Percentiles rank a stretch among this genome's conserved stretches.
phyloP scores from a whole-genome alignment of 1,284 basidiomycete genomes.

The Ganoderma leucocontextum region DNA sequence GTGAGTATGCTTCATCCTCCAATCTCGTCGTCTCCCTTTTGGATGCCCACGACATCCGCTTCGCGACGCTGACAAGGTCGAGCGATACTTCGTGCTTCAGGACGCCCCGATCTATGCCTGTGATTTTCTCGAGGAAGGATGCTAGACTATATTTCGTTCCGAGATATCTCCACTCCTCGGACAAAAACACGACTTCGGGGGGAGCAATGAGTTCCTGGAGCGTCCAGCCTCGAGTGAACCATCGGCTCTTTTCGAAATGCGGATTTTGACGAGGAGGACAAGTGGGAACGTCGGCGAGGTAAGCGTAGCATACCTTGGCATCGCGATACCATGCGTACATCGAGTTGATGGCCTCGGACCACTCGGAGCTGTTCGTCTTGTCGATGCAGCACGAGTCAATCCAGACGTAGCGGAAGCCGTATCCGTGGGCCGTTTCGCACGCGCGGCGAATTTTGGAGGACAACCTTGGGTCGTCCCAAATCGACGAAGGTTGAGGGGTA shows the following conservation, averaged over 20 bases:
- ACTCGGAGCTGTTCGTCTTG: neutral
- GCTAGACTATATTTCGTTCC: neutral
- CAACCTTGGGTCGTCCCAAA: constrained; percentile 3
- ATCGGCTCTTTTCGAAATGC: neutral
- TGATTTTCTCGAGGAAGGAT: neutral
- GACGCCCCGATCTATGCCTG: neutral
- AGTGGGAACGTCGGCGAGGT: neutral
- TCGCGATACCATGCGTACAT: constrained; percentile 6
- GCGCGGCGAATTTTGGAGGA: neutral
- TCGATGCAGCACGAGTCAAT: constrained; percentile 5
- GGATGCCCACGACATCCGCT: constrained; percentile 9
- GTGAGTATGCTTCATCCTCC: constrained; percentile 1
- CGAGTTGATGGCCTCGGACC: constrained; percentile 7
- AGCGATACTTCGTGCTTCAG: neutral
- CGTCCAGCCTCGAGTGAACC: constrained; percentile 8
- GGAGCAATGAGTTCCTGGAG: constrained; percentile 5
- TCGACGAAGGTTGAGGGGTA: neutral
- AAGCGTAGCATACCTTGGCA: neutral
- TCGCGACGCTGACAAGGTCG: neutral
- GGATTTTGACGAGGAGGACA: neutral
- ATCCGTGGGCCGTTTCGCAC: neutral
- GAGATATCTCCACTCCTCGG: neutral
- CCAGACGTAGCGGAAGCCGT: neutral
- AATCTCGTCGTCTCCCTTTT: neutral
- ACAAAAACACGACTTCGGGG: neutral